Percentiles rank a stretch among this genome's conserved stretches.
Evolutionary conservation across 345 rosid genomes (phyloP).

Genomic region (Populus tremula): DNA sequence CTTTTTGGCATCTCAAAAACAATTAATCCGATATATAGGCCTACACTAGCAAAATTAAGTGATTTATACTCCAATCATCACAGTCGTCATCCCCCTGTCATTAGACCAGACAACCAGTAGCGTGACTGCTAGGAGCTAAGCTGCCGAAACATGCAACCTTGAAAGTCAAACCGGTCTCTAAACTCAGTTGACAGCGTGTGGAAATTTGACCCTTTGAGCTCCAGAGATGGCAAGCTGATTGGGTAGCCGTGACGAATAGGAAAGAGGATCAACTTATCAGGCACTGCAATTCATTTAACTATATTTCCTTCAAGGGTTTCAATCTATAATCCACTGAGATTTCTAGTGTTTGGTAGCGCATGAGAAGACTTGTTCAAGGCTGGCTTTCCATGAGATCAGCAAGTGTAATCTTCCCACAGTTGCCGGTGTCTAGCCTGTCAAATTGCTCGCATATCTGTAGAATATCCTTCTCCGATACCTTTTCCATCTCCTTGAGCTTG

Average conservation of each 20-base stretch:
- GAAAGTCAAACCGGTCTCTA: not conserved
- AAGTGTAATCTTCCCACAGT: slow-evolving; percentile 74
- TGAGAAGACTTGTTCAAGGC: not conserved
- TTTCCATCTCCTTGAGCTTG: slow-evolving; percentile 77
- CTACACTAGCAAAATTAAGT: not conserved
- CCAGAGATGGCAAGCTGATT: not conserved
- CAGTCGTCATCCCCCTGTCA: not conserved
- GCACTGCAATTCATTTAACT: not conserved
- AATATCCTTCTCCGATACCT: slow-evolving; percentile 63
- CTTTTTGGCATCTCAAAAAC: not conserved
- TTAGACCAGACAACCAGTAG: not conserved
- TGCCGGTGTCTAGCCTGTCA: slow-evolving; percentile 63
- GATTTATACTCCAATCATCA: not conserved
- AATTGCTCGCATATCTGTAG: slow-evolving; percentile 51
- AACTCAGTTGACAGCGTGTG: not conserved
- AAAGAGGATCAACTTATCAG: not conserved
- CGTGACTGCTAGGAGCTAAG: not conserved
- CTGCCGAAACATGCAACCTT: not conserved
- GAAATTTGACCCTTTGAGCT: not conserved
- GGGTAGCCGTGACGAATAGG: not conserved
- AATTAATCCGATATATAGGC: slow-evolving; percentile 7
- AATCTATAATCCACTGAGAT: not conserved
- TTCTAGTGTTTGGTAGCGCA: not conserved
- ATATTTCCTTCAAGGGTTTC: not conserved
- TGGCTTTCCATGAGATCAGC: slow-evolving; percentile 58